Evolutionary conservation across 805 yeast species (phyloP), one percentile per base, ranked within the genome.

Genomic region (Suhomyces emberorum): DNA sequence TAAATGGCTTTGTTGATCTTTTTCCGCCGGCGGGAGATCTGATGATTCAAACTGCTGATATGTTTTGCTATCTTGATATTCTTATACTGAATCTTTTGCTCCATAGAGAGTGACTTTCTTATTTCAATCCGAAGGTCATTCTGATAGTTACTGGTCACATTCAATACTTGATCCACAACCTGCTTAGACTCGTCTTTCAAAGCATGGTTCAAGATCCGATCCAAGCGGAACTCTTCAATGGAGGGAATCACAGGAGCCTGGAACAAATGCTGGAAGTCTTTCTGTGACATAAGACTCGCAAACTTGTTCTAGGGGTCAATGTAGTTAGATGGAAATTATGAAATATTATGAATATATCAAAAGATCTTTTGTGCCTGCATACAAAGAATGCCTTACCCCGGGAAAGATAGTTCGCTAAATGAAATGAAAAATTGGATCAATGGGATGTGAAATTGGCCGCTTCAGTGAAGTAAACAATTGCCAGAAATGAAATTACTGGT

Each of bases 1-100:
- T 19, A 27, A 4, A 23, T 28, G 20, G 28, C 31, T 25, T 32
- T 33, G 29, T 4, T 15, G 22, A 28, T 21, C 22, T 37, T 42
- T 23, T 48, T 43, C 3, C 35, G 37, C 15, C 38, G 35, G n/a
- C 28, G 31, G 4, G 27, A 8, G 4, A 56, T 38, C n/a, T 24
- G 41, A 32, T 45, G 49, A 24, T 48, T 52, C 27, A 55, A 43
- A 22, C 37, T 43, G 34, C 40, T 50, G 12, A 59, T 51, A 28
- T 52, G 42, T 41, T 64, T 64, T 14, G 63, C 60, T 10, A 66
- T 54, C 25, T 52, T 54, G 17, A 66, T 60, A 44, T 68, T 68
- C 37, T 63, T 63, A 40, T 54, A 55, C 46, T 68, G 74, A 28
- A 69, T 56, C 39, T 54, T 55, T 47, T 67, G 72, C 44, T 69